These are phyloP conservation scores for Anthostomella pinea DNA, from an alignment of 2,329 filamentous ascomycete species.

Conservation along the genomic window DNA sequence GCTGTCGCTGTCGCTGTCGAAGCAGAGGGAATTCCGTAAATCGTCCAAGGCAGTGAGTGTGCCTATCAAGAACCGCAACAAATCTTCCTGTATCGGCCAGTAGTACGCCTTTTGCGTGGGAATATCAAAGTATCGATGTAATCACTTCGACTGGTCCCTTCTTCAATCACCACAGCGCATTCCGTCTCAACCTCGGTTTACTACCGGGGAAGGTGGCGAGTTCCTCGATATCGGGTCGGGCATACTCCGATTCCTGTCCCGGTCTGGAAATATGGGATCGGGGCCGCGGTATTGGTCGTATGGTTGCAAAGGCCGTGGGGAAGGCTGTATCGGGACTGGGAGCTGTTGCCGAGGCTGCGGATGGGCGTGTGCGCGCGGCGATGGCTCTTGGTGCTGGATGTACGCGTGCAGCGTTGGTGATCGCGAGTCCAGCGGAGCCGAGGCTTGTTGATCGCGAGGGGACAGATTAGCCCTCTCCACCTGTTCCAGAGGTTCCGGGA, in stretches of 20 bases:
- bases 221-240: slow-evolving; percentile 28
- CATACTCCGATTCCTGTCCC: slow-evolving; percentile 30
- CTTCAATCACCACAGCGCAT: not conserved
- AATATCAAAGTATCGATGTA: too few relatives aligned
- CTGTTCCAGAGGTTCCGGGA: slow-evolving; percentile 29
- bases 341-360: slow-evolving; percentile 26
- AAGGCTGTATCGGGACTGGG: slow-evolving; percentile 23
- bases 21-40: slow-evolving; percentile 4
- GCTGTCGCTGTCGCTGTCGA: too few relatives aligned
- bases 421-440: slow-evolving; percentile 22
- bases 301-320: slow-evolving; percentile 19
- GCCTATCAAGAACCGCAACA: too few relatives aligned
- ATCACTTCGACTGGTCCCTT: too few relatives aligned
- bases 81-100: too few relatives aligned
- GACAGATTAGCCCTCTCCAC: slow-evolving; percentile 30
- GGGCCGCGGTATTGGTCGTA: slow-evolving; percentile 27
- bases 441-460: slow-evolving; percentile 26
- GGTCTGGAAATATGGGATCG: slow-evolving; percentile 33
- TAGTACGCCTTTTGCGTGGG: too few relatives aligned
- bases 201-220: slow-evolving; percentile 26
- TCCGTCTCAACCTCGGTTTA: slow-evolving; percentile 25
- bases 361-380: slow-evolving; percentile 22
- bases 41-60: too few relatives aligned
- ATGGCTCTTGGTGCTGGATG: slow-evolving; percentile 23
- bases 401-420: slow-evolving; percentile 28